phyloP scores from a whole-genome alignment of 2,329 filamentous ascomycete species.

The Aspergillus clavatus region DNA sequence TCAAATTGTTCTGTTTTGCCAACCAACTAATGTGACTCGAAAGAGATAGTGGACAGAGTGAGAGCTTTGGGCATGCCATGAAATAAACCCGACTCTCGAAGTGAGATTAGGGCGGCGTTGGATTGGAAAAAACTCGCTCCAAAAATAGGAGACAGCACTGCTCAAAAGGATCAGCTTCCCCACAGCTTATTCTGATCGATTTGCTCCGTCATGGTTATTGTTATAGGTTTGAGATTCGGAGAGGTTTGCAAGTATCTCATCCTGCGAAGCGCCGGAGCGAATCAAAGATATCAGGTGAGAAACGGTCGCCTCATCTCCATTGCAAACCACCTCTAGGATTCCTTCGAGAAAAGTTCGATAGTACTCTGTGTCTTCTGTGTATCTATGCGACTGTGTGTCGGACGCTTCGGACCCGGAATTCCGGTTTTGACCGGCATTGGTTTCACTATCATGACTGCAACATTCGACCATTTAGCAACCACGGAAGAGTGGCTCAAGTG shows the following conservation, averaged over 20 bases:
- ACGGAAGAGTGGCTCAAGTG: background rate
- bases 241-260: slow-evolving; percentile 21
- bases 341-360: slow-evolving; percentile 24
- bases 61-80: too few relatives aligned
- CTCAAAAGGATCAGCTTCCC: too few relatives aligned
- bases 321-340: slow-evolving; percentile 21
- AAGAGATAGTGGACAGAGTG: too few relatives aligned
- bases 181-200: too few relatives aligned
- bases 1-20: too few relatives aligned
- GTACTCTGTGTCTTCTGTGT: slow-evolving; percentile 15
- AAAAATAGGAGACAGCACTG: too few relatives aligned
- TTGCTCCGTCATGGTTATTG: too few relatives aligned
- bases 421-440: slow-evolving; percentile 5
- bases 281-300: slow-evolving; percentile 22
- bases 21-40: too few relatives aligned
- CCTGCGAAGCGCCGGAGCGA: slow-evolving; percentile 26
- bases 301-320: slow-evolving; percentile 20
- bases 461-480: slow-evolving; percentile 3
- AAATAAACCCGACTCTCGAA: too few relatives aligned
- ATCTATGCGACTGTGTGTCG: background rate
- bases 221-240: too few relatives aligned
- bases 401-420: slow-evolving; percentile 2
- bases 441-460: slow-evolving; percentile 4
- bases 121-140: too few relatives aligned
- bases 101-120: too few relatives aligned